Evolutionary conservation across 768 basidiomycete species (phyloP).

Genomic region (Bullera alba): DNA sequence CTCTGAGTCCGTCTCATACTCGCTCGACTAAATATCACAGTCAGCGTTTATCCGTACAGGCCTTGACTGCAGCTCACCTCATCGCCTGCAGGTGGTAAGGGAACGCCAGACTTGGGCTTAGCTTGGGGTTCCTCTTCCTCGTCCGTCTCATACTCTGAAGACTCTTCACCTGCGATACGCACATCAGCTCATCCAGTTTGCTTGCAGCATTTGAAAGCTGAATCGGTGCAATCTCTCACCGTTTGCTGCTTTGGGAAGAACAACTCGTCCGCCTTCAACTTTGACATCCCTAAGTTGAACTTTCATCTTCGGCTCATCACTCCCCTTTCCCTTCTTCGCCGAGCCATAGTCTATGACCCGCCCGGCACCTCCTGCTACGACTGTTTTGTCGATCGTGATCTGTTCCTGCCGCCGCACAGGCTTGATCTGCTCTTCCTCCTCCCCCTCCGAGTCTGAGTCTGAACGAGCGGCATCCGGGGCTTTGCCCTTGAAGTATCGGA

Average conservation of each 20-base stretch:
- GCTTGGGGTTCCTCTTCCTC: slow-evolving; percentile 36
- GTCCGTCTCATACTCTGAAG: slow-evolving; percentile 32
- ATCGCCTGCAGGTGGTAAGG: slow-evolving; percentile 17
- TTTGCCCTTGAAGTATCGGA: slow-evolving; percentile 39
- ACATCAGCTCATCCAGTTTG: slow-evolving; percentile 2
- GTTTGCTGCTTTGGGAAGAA: slow-evolving; percentile 8
- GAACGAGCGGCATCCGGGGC: slow-evolving; percentile 24
- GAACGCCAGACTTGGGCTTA: slow-evolving; percentile 7
- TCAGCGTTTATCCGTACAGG: slow-evolving; percentile 10
- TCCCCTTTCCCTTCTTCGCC: slow-evolving; percentile 2
- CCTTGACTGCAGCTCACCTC: slow-evolving; percentile 23
- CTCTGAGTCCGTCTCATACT: slow-evolving; percentile 78
- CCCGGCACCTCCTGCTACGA: slow-evolving; percentile 44
- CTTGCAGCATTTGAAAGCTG: slow-evolving; percentile 5
- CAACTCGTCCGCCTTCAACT: slow-evolving; percentile 25
- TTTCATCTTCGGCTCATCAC: slow-evolving; percentile 20
- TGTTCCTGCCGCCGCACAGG: background rate
- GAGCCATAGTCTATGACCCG: slow-evolving; percentile 18
- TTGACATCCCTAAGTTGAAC: slow-evolving; percentile 38
- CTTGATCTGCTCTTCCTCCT: slow-evolving; percentile 4
- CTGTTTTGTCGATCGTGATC: slow-evolving; percentile 13
- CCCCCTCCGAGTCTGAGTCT: slow-evolving; percentile 32
- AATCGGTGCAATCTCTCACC: slow-evolving; percentile 13
- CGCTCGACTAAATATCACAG: slow-evolving; percentile 56
- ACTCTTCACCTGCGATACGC: slow-evolving; percentile 22